A percentile compares a stretch with the other conserved stretches of the same genome.
Conservation (phyloP, 768 basidiomycete species). For the Agaricus subrufescens region DNA sequence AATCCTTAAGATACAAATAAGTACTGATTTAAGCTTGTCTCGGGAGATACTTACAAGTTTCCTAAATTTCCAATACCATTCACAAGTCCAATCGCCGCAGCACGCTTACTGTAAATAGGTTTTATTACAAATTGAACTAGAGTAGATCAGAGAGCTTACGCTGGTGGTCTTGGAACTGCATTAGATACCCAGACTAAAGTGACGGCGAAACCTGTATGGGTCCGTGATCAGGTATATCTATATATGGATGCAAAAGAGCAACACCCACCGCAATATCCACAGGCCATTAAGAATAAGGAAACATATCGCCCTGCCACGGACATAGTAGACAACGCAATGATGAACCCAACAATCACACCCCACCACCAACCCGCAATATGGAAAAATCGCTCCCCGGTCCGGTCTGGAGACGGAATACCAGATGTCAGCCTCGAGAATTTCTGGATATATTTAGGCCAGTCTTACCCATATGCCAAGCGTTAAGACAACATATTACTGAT, state of each 20-base stretch:
- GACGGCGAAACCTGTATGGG: constrained; percentile 31
- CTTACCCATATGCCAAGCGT: constrained; percentile 46
- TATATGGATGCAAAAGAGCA: too few relatives aligned
- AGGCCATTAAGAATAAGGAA: constrained; percentile 56
- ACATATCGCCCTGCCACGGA: constrained; percentile 46
- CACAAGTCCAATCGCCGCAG: constrained; percentile 53
- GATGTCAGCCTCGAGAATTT: neutral
- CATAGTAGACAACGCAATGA: constrained; percentile 50
- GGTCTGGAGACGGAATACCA: constrained; percentile 24
- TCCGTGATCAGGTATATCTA: neutral
- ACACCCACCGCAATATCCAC: constrained; percentile 23
- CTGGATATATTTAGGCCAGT: neutral
- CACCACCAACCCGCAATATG: constrained; percentile 51
- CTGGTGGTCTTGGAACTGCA: constrained; percentile 50
- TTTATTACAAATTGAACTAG: neutral
- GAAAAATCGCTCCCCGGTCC: constrained; percentile 57
- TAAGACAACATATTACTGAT: constrained; percentile 38
- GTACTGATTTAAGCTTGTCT: neutral
- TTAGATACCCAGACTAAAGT: constrained; percentile 58
- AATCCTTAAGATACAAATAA: constrained; percentile 27
- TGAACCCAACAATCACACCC: constrained; percentile 51
- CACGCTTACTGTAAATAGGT: constrained; percentile 28
- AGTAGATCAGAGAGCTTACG: neutral
- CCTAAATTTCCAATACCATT: constrained; percentile 52
- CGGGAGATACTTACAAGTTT: constrained; percentile 37